A percentile compares a stretch with the other conserved stretches of the same genome.
phyloP scores from a whole-genome alignment of 306 rosid species.

The Arachis hypogaea region DNA sequence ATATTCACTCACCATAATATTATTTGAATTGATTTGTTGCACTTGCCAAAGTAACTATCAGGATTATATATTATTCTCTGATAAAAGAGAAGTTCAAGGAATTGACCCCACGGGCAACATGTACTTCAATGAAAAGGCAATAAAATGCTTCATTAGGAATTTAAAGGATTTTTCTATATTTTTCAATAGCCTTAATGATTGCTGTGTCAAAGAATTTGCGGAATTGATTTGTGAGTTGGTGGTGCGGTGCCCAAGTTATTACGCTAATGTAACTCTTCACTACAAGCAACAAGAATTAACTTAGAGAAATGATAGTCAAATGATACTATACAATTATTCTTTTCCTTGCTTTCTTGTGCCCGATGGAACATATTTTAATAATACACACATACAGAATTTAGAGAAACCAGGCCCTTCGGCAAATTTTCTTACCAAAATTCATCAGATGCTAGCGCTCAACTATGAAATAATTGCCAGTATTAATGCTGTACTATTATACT shows the following conservation, averaged over 20 bases:
- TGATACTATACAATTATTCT: slow-evolving; percentile 1
- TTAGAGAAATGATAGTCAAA: slow-evolving; percentile 22
- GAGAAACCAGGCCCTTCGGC: not conserved
- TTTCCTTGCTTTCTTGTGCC: not conserved
- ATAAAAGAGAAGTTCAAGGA: not conserved
- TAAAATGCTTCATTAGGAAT: slow-evolving; percentile 15
- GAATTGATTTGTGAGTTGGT: slow-evolving; percentile 11
- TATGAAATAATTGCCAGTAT: not conserved
- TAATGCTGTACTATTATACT: too few relatives aligned
- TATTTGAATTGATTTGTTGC: too few relatives aligned
- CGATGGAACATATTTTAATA: not conserved
- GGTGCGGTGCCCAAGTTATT: slow-evolving; percentile 36
- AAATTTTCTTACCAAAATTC: not conserved
- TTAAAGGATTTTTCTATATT: not conserved
- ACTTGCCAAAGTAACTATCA: too few relatives aligned
- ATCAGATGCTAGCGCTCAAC: not conserved
- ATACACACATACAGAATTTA: not conserved
- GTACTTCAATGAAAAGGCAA: slow-evolving; percentile 21
- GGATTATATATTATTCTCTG: not conserved
- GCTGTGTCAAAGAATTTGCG: not conserved
- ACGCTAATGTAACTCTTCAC: slow-evolving; percentile 43
- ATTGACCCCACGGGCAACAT: slow-evolving; percentile 18
- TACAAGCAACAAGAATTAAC: slow-evolving; percentile 40
- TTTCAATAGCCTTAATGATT: not conserved
- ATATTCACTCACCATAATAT: too few relatives aligned